phyloP scores from a whole-genome alignment of 2,329 filamentous ascomycete genomes.

The Fusarium pilosicola region DNA sequence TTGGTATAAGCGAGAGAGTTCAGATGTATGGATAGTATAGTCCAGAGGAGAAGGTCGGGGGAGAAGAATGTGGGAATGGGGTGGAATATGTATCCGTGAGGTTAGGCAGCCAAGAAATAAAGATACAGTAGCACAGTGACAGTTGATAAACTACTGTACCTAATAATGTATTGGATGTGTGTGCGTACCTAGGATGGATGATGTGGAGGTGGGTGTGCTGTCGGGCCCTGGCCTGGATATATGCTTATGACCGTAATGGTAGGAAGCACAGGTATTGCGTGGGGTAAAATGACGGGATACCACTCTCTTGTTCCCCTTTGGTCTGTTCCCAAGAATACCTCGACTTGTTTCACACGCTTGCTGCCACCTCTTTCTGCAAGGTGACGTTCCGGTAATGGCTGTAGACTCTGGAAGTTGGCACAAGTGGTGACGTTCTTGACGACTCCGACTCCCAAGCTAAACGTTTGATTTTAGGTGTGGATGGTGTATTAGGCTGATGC shows the following conservation, averaged over 20 bases:
- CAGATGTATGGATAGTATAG: background rate
- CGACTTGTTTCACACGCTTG: constrained; percentile 19
- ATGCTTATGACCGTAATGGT: constrained; percentile 13
- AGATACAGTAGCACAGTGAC: constrained; percentile 14
- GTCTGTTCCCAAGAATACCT: background rate
- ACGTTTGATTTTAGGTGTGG: background rate
- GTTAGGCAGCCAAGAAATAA: constrained; percentile 25
- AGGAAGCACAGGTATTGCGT: constrained; percentile 6
- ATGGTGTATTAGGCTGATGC: constrained; percentile 31
- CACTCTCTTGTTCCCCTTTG: constrained; percentile 16
- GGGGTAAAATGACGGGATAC: constrained; percentile 28
- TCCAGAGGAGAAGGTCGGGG: background rate
- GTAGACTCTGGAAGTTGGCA: constrained; percentile 11
- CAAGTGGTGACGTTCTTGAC: constrained; percentile 27
- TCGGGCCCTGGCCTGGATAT: constrained; percentile 14
- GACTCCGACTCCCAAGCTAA: constrained; percentile 7
- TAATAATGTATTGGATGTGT: background rate
- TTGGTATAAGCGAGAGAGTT: constrained; percentile 2
- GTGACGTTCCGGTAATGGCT: constrained; percentile 17
- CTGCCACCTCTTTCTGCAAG: constrained; percentile 18
- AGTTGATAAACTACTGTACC: constrained; percentile 4
- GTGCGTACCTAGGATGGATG: background rate
- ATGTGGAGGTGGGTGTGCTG: constrained; percentile 11
- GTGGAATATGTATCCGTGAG: constrained; percentile 21
- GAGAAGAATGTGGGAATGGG: constrained; percentile 10